These are phyloP conservation scores for California macrophylla DNA, from an alignment of 441 rosid genomes.

Conservation along the genomic window DNA sequence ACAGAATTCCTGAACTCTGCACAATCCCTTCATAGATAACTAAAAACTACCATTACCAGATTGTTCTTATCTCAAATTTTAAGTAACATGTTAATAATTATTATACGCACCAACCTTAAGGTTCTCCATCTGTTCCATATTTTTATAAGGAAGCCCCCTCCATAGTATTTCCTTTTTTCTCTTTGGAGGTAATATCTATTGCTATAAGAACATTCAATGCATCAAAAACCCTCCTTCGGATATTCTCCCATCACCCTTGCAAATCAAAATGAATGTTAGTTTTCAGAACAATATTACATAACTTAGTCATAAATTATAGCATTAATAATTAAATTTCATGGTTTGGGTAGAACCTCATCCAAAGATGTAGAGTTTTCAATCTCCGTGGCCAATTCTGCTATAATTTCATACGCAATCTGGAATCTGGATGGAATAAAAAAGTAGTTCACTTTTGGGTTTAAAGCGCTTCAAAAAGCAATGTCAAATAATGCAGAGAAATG, in stretches of 20 bases:
- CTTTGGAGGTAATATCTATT: slow-evolving; percentile 40
- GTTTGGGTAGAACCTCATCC: slow-evolving; percentile 33
- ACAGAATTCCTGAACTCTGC: slow-evolving; percentile 28
- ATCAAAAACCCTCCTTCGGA: slow-evolving; percentile 46
- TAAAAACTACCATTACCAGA: neutral
- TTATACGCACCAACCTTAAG: slow-evolving; percentile 27
- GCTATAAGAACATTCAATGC: slow-evolving; percentile 51
- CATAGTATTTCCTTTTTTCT: slow-evolving; percentile 50
- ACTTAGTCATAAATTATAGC: neutral
- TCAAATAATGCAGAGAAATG: neutral
- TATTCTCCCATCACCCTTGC: slow-evolving; percentile 47
- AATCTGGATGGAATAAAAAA: slow-evolving; percentile 30
- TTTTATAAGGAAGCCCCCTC: slow-evolving; percentile 43
- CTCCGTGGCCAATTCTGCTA: slow-evolving; percentile 39
- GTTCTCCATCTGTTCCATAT: slow-evolving; percentile 35
- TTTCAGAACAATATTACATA: slow-evolving; percentile 4
- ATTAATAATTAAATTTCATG: neutral
- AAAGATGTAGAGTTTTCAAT: slow-evolving; percentile 26
- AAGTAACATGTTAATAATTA: neutral
- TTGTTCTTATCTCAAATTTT: neutral
- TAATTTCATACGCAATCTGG: slow-evolving; percentile 50
- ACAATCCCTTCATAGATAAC: slow-evolving; percentile 25
- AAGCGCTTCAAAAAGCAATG: neutral
- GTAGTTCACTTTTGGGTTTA: neutral
- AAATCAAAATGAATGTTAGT: neutral